These are phyloP conservation scores for Pascua sp. DNA, from an alignment of 1,284 basidiomycete species.

Conservation along the genomic window DNA sequence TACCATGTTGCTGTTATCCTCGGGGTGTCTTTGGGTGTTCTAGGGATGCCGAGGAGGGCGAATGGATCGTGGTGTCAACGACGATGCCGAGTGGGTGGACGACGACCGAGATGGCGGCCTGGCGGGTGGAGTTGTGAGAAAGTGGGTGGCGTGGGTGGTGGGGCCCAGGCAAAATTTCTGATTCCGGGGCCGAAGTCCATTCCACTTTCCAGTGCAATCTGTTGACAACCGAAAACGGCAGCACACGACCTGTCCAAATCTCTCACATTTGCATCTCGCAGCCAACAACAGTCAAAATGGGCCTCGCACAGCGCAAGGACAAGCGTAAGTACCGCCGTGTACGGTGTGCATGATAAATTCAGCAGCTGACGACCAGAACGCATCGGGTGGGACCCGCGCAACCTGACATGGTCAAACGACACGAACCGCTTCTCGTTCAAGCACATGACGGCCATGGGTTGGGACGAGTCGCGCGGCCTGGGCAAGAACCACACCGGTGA, in stretches of 20 bases:
- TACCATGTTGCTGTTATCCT: constrained; percentile 25
- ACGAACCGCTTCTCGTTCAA: constrained; percentile 49
- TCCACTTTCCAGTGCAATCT: constrained; percentile 22
- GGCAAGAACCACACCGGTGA: constrained; percentile 42
- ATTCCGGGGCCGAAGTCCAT: constrained; percentile 6
- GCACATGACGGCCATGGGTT: constrained; percentile 49
- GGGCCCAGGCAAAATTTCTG: constrained; percentile 21
- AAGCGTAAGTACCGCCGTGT: constrained; percentile 39
- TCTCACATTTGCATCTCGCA: background rate
- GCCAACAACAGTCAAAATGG: constrained; percentile 35
- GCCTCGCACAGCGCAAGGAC: constrained; percentile 47
- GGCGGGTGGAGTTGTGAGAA: constrained; percentile 1
- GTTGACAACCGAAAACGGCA: constrained; percentile 4
- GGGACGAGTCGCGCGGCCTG: constrained; percentile 43
- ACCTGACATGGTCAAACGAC: constrained; percentile 50
- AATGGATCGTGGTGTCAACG: background rate
- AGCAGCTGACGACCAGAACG: constrained; percentile 28
- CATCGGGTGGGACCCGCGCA: constrained; percentile 49
- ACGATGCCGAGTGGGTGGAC: constrained; percentile 2
- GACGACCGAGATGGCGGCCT: background rate
- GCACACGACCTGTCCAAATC: constrained; percentile 1
- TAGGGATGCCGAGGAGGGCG: constrained; percentile 3
- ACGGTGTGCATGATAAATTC: background rate
- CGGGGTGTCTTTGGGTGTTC: background rate
- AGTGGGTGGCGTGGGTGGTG: constrained; percentile 1